Evolutionary conservation across 805 yeast species (phyloP), one percentile per base, ranked within the genome.

Genomic region (Candida boleticola): DNA sequence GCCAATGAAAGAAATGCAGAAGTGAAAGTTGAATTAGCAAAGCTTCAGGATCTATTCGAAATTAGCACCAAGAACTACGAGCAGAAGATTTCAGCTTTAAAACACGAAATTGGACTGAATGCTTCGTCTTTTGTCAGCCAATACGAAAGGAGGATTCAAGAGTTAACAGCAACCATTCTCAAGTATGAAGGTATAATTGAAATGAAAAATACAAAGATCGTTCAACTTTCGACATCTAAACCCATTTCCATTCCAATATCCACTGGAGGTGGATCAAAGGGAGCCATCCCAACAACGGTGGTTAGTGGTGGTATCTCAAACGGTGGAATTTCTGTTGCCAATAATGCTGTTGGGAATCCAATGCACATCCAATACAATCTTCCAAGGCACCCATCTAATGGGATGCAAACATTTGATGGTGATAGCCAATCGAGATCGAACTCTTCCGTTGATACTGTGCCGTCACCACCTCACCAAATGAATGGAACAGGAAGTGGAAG

Each of bases 111-210:
- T 14, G 54, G 55, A 5, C 61, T 61, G 13, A 55, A 52, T 9
- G 42, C 64, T 13, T 48, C 57, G 16, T 41, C 52, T 10, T 49
- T 55, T 27, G 50, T 56, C 3, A 48, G 46, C 1, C 66, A 55
- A 25, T 59, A 63, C 44, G 74, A 69, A 39, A 60, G 56, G 36
- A 64, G 57, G 38, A 57, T 69, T 20, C 64, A 62, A 41, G 73
- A 69, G 34, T 50, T 69, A 17, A 47, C 53, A 11, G 47, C 56
- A 14, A 51, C 58, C 4, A 47, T 68, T 1, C 43, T 57, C 10
- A 62, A 55, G 49, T 68, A 58, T 45, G 76, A 70, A 47, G 47
- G 53, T 1, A 43, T 64, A 17, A 42, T 70, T 3, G 73, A 68
- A 36, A 73, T 68, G 39, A 66, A 66, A 44, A 62, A 68, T 41